Conservation (phyloP, 2,329 filamentous ascomycete species). For the Phialemoniopsis sp. region DNA sequence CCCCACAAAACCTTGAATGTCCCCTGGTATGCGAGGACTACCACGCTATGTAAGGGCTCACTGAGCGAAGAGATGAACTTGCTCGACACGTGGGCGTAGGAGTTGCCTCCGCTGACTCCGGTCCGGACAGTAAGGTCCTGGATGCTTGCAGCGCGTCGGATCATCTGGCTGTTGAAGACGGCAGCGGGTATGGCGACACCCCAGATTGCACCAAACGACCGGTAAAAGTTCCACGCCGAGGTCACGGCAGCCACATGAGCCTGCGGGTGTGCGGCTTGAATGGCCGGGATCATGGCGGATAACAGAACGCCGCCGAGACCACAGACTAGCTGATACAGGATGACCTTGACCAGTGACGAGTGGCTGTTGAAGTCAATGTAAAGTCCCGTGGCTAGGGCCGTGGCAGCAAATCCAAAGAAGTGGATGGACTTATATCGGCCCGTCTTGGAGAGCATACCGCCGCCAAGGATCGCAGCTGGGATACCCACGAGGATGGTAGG, state of each 20-base stretch:
- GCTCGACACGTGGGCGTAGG: too few species aligned
- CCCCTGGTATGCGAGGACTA: too few species aligned
- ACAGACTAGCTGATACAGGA: slow-evolving; percentile 25
- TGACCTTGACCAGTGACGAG: slow-evolving; percentile 26
- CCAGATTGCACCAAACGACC: slow-evolving; percentile 33
- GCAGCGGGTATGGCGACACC: slow-evolving; percentile 33
- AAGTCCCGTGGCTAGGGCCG: slow-evolving; percentile 27
- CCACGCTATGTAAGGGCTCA: too few species aligned
- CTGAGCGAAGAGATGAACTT: too few species aligned
- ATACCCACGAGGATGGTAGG: slow-evolving; percentile 13
- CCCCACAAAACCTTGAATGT: too few species aligned
- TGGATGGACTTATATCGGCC: slow-evolving; percentile 18
- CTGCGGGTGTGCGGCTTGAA: slow-evolving; percentile 25
- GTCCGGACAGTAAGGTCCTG: too few species aligned
- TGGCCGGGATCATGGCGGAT: slow-evolving; percentile 30
- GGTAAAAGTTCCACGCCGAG: slow-evolving; percentile 31
- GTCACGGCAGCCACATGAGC: slow-evolving; percentile 21
- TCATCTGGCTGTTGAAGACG: slow-evolving; percentile 23
- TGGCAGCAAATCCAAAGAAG: slow-evolving; percentile 18
- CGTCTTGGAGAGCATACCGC: slow-evolving; percentile 19
- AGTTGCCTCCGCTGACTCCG: too few species aligned
- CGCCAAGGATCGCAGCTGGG: slow-evolving; percentile 7
- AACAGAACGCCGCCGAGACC: slow-evolving; percentile 34
- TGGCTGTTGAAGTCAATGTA: slow-evolving; percentile 26
- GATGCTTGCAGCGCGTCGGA: not conserved